Evolutionary conservation across 257 asterid species (phyloP).

Genomic region (Handroanthus guayacan): DNA sequence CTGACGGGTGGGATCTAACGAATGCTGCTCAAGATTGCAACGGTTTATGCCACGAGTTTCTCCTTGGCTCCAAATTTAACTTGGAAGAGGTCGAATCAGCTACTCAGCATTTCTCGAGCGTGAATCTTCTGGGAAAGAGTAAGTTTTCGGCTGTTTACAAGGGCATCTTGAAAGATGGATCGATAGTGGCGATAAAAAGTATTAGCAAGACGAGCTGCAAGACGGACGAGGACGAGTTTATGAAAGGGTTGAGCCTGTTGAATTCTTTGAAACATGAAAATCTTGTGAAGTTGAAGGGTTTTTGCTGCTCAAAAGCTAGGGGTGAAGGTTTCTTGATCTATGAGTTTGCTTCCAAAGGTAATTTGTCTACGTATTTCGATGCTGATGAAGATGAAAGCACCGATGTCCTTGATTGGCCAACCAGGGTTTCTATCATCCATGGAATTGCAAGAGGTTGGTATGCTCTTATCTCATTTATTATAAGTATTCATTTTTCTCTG

Average conservation of each 20-base stretch:
- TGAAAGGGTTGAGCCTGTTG: constrained; percentile 79
- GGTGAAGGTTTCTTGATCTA: constrained; percentile 88
- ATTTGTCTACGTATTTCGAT: constrained; percentile 70
- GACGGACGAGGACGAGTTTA: constrained; percentile 76
- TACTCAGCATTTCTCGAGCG: constrained; percentile 88
- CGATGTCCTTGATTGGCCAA: constrained; percentile 77
- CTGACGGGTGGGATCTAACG: constrained; percentile 58
- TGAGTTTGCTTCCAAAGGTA: constrained; percentile 76
- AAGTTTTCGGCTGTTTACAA: constrained; percentile 77
- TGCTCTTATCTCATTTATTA: background rate
- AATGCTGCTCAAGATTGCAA: constrained; percentile 45
- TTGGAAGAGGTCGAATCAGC: constrained; percentile 94
- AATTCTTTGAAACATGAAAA: constrained; percentile 74
- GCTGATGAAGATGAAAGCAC: constrained; percentile 47
- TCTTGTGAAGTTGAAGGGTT: constrained; percentile 78
- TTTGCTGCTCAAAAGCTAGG: constrained; percentile 87
- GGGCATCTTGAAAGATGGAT: constrained; percentile 87
- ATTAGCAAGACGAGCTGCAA: constrained; percentile 78
- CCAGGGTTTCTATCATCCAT: constrained; percentile 70
- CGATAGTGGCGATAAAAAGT: constrained; percentile 74
- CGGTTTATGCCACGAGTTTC: constrained; percentile 44
- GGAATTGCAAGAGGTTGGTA: constrained; percentile 90
- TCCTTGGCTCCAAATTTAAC: constrained; percentile 62
- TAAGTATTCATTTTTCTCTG: background rate
- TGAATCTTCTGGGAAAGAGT: constrained; percentile 77